Percentiles rank a stretch among this genome's conserved stretches.
These are phyloP conservation scores for Xylariaceae sp. DNA, from an alignment of 2,329 filamentous ascomycete genomes.

Conservation along the genomic window DNA sequence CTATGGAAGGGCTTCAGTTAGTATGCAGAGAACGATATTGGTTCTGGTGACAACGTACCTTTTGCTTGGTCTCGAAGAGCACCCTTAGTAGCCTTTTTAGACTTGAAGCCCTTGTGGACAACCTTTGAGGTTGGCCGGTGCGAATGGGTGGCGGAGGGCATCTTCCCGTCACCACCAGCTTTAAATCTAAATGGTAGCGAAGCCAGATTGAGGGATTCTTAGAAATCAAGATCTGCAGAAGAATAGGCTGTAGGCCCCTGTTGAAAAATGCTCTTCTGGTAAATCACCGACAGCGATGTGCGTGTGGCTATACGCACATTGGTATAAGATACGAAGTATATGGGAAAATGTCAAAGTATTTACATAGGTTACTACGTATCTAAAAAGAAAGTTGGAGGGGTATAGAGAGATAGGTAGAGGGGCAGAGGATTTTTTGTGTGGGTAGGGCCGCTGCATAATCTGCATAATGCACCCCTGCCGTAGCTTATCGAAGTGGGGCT, in stretches of 20 bases:
- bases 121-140: slow-evolving; percentile 93
- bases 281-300: slow-evolving; percentile 3
- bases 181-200: slow-evolving; percentile 88
- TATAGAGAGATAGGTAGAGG: slow-evolving; percentile 17
- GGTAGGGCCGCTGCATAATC: background rate
- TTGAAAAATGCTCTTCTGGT: background rate
- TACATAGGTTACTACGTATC: too few relatives aligned
- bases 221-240: background rate
- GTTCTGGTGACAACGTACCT: slow-evolving; percentile 57
- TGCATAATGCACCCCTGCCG: too few relatives aligned
- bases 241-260: background rate
- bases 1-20: slow-evolving; percentile 49
- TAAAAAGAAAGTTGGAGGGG: slow-evolving; percentile 29
- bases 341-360: too few relatives aligned
- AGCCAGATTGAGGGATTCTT: slow-evolving; percentile 57
- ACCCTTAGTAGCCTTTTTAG: slow-evolving; percentile 86
- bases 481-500: slow-evolving; percentile 20
- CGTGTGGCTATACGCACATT: background rate
- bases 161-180: slow-evolving; percentile 73
- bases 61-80: slow-evolving; percentile 84
- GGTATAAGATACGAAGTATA: too few relatives aligned
- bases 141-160: slow-evolving; percentile 79
- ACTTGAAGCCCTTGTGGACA: slow-evolving; percentile 90
- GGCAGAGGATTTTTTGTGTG: slow-evolving; percentile 29
- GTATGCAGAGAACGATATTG: background rate